Conservation (phyloP, 805 yeast species). For the Starmerella riodocensis region DNA sequence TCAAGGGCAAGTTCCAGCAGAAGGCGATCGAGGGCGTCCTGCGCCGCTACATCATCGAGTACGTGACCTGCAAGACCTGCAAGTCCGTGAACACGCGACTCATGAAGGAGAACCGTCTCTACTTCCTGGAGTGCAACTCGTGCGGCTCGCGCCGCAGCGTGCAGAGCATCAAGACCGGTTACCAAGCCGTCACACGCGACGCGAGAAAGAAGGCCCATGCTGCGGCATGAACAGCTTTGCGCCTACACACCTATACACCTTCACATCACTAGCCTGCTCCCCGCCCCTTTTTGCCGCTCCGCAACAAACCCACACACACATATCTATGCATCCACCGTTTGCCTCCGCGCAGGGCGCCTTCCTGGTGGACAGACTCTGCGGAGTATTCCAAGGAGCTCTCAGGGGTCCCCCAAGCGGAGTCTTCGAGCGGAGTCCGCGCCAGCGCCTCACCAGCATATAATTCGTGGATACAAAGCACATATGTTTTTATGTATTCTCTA, state of each 20-base stretch:
- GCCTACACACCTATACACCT: neutral
- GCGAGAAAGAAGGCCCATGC: constrained; percentile 20
- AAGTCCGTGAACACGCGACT: constrained; percentile 93
- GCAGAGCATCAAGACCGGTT: constrained; percentile 95
- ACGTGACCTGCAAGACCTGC: constrained; percentile 97
- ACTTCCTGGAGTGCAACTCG: constrained; percentile 92
- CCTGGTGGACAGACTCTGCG: too few species aligned
- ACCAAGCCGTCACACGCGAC: constrained; percentile 60
- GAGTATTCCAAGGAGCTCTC: too few species aligned
- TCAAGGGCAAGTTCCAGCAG: constrained; percentile 96
- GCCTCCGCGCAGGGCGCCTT: too few species aligned
- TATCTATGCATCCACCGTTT: neutral
- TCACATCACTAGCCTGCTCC: too few species aligned
- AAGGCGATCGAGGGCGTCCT: constrained; percentile 93
- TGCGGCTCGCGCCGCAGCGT: constrained; percentile 98
- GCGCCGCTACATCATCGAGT: constrained; percentile 91
- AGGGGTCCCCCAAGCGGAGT: too few species aligned
- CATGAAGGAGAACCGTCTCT: constrained; percentile 94
- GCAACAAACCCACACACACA: too few species aligned
- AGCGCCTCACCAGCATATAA: too few species aligned
- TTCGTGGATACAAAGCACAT: too few species aligned
- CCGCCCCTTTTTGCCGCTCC: too few species aligned
- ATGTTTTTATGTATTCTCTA: too few species aligned
- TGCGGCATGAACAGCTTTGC: constrained; percentile 4
- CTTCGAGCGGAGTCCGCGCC: too few species aligned